Evolutionary conservation across 2,329 filamentous ascomycete species (phyloP), one percentile per base, ranked within the genome.

Genomic region (Aspergillus viridinutans): DNA sequence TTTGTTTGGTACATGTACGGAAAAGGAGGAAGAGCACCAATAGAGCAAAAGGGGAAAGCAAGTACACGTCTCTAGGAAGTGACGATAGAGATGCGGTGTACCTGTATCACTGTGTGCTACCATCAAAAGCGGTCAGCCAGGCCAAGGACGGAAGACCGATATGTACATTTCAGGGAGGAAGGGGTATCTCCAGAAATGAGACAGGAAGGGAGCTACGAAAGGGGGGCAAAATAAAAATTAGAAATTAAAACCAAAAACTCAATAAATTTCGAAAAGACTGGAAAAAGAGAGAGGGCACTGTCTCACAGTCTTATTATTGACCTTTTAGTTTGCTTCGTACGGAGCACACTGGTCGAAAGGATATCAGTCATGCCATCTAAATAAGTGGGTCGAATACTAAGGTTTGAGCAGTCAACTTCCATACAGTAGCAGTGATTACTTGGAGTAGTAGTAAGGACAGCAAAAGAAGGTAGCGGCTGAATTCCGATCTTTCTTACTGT

Each of bases 321-420:
- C 8, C 21, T 23, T 23, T 47, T 14, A 14, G 20, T 47, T 14
- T 7, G 26, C 21, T 47, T 12, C 4, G 20, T 21, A 43, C 17
- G 3, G 9, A 17, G 20, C 12, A 45, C 32, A 58, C 54, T 54
- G 40, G 40, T 52, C 47, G 48, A 38, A 38, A 38, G 32, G 6
- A 17, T 17, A 17, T 38, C 32, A 38, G 14, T 38, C 32, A 38
- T 43, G 21, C 40, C 40, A 21, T 43, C 10, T 43, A 43, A 12
- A 21, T 7, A 43, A 43, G 40, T 43, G 40, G 40, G 40, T 21
- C 49, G 10, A 54, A 54, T 54, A 49, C 40, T 38, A 17, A 47
- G 21, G 28, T 48, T 29, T 45, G 62, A 64, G 60, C 60, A 62
- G 58, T 62, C 61, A 50, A 62, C 40, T 38, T 17, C 47, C n/a